Evolutionary conservation across 2,329 filamentous ascomycete genomes (phyloP).

Genomic region (Acephala macrosclerotiorum): DNA sequence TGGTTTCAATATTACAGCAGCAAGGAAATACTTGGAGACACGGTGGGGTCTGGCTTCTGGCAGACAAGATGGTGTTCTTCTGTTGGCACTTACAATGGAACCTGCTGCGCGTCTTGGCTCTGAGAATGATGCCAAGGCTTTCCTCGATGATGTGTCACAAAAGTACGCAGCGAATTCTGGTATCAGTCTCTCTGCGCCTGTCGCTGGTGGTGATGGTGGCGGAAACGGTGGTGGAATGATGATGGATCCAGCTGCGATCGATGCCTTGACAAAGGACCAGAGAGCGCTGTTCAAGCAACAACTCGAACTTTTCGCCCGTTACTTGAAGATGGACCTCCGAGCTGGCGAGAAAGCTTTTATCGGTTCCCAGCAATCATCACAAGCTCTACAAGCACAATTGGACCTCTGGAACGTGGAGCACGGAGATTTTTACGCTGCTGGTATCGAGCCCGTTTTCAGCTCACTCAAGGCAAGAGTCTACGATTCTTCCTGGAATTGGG

Average conservation of each 20-base stretch:
- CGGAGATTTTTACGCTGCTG: conserved; percentile 93
- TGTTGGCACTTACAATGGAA: conserved; percentile 92
- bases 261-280: conserved; percentile 97
- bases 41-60: conserved; percentile 89
- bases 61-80: conserved; percentile 87
- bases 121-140: conserved; percentile 90
- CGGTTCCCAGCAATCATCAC: conserved; percentile 82
- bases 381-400: conserved; percentile 88
- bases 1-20: conserved; percentile 97
- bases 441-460: conserved; percentile 94
- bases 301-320: conserved; percentile 91
- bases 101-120: conserved; percentile 86
- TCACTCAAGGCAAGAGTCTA: conserved; percentile 94
- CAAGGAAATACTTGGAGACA: conserved; percentile 93
- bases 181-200: conserved; percentile 80
- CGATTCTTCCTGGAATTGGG: conserved; percentile 99
- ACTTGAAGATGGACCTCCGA: conserved; percentile 95
- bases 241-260: conserved; percentile 98
- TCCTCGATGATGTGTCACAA: conserved; percentile 85
- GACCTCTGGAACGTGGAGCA: conserved; percentile 96
- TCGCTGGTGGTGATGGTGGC: conserved; percentile 75
- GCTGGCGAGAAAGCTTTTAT: conserved; percentile 96
- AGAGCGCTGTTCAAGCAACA: conserved; percentile 97
- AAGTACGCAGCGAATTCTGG: conserved; percentile 89
- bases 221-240: conserved; percentile 88